Evolutionary conservation across 2,329 filamentous ascomycete species (phyloP), one percentile per base, ranked within the genome.

Genomic region (Colletotrichum sp.): DNA sequence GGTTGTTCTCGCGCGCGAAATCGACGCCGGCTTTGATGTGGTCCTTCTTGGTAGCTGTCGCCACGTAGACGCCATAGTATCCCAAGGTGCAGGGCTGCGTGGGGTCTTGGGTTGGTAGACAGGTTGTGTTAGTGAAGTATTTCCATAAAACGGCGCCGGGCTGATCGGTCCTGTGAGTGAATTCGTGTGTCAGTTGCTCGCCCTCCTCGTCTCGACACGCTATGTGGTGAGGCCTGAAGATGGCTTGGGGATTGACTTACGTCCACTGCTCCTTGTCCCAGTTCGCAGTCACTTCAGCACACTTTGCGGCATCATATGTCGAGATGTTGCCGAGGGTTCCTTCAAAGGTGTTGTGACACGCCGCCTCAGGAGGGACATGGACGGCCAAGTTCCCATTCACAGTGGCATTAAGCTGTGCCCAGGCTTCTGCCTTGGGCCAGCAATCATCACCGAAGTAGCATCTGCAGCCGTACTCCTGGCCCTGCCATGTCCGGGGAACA

Each of bases 351-450:
- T 83, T 80, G 77, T 90, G 88, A 74, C 89, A 90, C 5, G 85
- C 81, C 2, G 83, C 77, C 8, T 84, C 90, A 11, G 90, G 80
- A 5, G 90, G 89, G 2, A 87, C 80, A 1, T 87, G 89, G 5
- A 84, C 84, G n/a, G 91, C 82, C 29, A 91, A 82, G n/a, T 82
- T 83, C 2, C 90, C 90, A 16, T 81, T 81, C 16, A 91, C 81
- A 3, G 88, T 87, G n/a, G 79, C 34, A 78, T 92, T 91, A 71
- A 92, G 84, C 2, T 76, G 64, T 16, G 79, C 77, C 89, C 89
- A 91, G n/a, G 80, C 79, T 15, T 77, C 29, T 6, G 70, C 22
- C 2, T 82, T 82, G 1, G 90, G 90, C 90, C 90, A 92, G 80
- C 87, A 88, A 2, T 77, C 22, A 66, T 91, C 88, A 4, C 85